phyloP scores from a whole-genome alignment of 177 flowering plant genomes.

The Vitis hybrid region DNA sequence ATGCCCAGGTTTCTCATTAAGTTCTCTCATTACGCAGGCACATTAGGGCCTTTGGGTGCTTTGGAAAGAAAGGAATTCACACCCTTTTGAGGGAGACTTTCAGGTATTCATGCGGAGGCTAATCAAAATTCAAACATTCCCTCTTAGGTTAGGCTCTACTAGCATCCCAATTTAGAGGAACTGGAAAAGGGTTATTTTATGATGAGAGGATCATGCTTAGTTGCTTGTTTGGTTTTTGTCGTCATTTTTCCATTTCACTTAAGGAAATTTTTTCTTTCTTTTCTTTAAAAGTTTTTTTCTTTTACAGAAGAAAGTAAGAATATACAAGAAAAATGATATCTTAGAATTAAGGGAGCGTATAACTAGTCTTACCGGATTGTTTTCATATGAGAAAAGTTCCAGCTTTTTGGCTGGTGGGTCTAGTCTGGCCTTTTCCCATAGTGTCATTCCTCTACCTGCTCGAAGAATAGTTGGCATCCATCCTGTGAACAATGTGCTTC shows the following conservation, averaged over 20 bases:
- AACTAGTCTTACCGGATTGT: conserved; percentile 49
- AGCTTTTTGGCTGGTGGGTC: conserved; percentile 53
- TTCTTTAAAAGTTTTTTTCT: no score
- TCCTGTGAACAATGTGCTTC: conserved; percentile 74
- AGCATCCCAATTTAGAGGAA: background rate
- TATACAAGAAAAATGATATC: background rate
- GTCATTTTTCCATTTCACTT: background rate
- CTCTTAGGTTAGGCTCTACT: background rate
- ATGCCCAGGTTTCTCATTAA: background rate
- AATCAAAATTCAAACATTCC: background rate
- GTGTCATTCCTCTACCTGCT: conserved; percentile 80
- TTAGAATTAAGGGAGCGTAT: background rate
- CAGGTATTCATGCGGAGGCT: background rate
- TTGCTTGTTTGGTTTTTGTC: background rate
- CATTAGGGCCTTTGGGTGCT: no score
- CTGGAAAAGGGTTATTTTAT: background rate
- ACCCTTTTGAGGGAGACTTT: no score
- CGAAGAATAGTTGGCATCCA: conserved; percentile 84
- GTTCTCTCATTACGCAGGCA: no score
- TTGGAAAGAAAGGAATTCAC: no score
- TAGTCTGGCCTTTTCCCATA: conserved; percentile 54
- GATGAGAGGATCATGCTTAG: background rate
- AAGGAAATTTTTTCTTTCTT: background rate
- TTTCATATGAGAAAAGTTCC: conserved; percentile 77
- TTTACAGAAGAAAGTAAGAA: no score